Base-by-base conservation (phyloP, 202 grass and related monocot genomes). In the Eragrostis tef region DNA sequence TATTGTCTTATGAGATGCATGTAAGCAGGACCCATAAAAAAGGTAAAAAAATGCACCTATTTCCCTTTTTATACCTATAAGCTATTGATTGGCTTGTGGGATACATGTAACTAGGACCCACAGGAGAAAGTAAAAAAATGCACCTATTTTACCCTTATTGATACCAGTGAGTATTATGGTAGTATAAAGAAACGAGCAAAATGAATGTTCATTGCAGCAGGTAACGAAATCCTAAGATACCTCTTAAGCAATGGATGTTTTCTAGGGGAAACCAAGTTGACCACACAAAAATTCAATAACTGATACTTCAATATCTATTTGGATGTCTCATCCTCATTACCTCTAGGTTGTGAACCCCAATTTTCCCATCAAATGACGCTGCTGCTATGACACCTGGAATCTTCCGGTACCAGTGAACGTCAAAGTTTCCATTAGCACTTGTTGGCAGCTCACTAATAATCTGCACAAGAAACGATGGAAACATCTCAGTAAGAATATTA, bases 351-450 rank as follows among this genome's bases (percentile, higher is more conserved):
- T 99, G 93, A 78, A 99, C 85, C 70, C 92, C 93, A 27, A 99
- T 88, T 90, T 96, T 99, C 39, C 86, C 90, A 84, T 99, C 96
- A 89, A 87, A 99, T 27, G 96, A 99, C 41, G 96, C 95, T 71
- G 90, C 93, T 85, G 96, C 92, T 84, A 99, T 91, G 57, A 96
- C 83, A 64, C 96, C 96, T 69, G 90, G 96, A 81, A 90, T 93
- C 84, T 99, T 99, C 21, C 83, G 93, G 67, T 95, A 99, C 96
- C 96, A 99, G 63, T 99, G 96, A 71, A 99, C 64, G 79, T 99
- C 96, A 79, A 99, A 95, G 71, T 93, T 99, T 76, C 96, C 87
- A 64, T 96, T 99, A 71, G 87, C 90, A 71, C 96, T 93, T 69
- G 90, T 70, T 21, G 96, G 96, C 61, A 99, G 87, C 86, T 99